Evolutionary conservation across 2,329 filamentous ascomycete species (phyloP), one percentile per base, ranked within the genome.

Genomic region (Emmonsia crescens): DNA sequence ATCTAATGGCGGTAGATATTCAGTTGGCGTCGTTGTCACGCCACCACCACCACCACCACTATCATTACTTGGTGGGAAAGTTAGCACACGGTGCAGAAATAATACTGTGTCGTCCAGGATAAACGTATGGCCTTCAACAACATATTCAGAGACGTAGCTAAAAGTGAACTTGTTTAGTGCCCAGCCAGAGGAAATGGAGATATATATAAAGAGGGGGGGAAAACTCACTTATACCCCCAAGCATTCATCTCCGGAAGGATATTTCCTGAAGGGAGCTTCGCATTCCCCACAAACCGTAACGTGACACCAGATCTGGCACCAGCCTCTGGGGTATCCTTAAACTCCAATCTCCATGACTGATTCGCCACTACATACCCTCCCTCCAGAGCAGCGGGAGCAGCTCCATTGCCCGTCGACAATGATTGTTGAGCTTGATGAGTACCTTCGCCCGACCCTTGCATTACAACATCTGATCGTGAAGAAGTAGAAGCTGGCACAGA

Each of bases 61-160:
- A 33, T 14, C 52, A 64, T 51, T 63, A 67, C 46, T 44, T 66
- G 62, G n/a, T 72, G 70, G 79, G 70, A 75, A 81, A 67, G 71
- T 74, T 24, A 84, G 73, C 29, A 84, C 74, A 40, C 83, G 82
- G 67, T 83, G 79, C 36, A 87, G 71, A 62, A 80, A 79, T 57
- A 87, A 72, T 54, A 83, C 74, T 60, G 83, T 78, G 67, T 86
- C 83, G 60, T 81, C 78, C 61, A 81, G 76, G 44, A 86, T 78
- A 66, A 86, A 83, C 61, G 79, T 78, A 67, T 84, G 78, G 29
- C 84, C 84, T 67, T 82, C 77, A 24, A 82, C 69, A 59, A 83
- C 73, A 67, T 83, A 84, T 66, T 85, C 82, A 5, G 79, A 81
- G 27, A 81, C 77, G 64, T 82, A 84, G 58, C 83, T 85, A 63